Evolutionary conservation across 306 rosid genomes (phyloP).

Genomic region (Acacia crassicarpa): DNA sequence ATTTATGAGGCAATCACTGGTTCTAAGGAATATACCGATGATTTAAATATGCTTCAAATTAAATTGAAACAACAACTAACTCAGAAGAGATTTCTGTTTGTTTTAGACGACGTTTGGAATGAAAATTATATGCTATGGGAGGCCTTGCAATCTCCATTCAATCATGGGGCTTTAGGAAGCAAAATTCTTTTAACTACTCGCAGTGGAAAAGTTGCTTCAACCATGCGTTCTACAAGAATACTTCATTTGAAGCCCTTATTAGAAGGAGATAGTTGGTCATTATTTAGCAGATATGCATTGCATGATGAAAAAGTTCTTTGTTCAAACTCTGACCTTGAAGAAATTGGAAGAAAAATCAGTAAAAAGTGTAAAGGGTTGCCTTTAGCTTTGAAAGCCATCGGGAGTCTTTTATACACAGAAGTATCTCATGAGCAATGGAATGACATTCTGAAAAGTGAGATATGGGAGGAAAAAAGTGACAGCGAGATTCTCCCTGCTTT

Average conservation of each 20-base stretch:
- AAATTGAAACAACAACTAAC: background rate
- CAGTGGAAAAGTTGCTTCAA: constrained; percentile 13
- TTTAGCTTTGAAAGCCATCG: constrained; percentile 34
- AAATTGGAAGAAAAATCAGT: constrained; percentile 17
- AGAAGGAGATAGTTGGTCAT: constrained; percentile 21
- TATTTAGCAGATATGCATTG: constrained; percentile 27
- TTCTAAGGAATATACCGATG: background rate
- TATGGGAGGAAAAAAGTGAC: constrained; percentile 16
- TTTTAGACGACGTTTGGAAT: constrained; percentile 41
- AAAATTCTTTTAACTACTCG: constrained; percentile 37
- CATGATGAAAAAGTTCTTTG: background rate
- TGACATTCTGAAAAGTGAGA: background rate
- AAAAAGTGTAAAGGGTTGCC: constrained; percentile 34
- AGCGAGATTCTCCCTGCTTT: constrained; percentile 19
- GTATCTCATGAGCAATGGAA: constrained; percentile 7
- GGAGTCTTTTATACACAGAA: constrained; percentile 24
- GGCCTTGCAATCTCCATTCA: background rate
- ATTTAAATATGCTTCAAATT: background rate
- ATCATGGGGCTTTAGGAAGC: constrained; percentile 1
- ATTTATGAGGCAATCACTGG: constrained; percentile 10
- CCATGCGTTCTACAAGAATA: background rate
- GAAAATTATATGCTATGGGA: constrained; percentile 22
- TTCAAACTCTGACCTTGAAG: background rate
- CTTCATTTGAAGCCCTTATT: background rate
- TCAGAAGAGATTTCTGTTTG: constrained; percentile 22